Percentiles rank a stretch among this genome's conserved stretches.
Conservation (phyloP, 2,329 filamentous ascomycete species). For the Calonectria crousiana region DNA sequence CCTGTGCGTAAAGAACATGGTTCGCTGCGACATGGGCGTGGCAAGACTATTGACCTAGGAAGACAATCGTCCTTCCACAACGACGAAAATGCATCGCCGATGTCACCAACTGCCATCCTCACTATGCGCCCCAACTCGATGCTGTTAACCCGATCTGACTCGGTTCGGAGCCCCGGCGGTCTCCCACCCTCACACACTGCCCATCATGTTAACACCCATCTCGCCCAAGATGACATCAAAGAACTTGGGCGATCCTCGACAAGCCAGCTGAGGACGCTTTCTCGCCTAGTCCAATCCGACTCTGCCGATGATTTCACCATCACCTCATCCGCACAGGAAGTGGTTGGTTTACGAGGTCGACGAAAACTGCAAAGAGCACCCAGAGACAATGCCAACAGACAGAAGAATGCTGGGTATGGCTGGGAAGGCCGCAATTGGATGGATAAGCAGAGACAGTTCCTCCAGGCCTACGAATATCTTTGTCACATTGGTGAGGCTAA, state of each 20-base stretch:
- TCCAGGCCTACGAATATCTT: constrained; percentile 97
- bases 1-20: neutral
- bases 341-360: constrained; percentile 87
- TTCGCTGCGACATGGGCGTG: neutral
- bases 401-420: constrained; percentile 67
- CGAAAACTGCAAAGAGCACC: constrained; percentile 82
- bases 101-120: constrained; percentile 54
- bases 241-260: constrained; percentile 90
- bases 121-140: constrained; percentile 70
- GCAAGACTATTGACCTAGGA: constrained; percentile 69
- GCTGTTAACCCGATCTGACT: constrained; percentile 70
- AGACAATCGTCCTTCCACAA: constrained; percentile 64
- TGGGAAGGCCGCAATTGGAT: constrained; percentile 96
- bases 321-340: constrained; percentile 82
- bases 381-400: constrained; percentile 61
- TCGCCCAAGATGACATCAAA: constrained; percentile 80
- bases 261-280: constrained; percentile 87
- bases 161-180: constrained; percentile 55
- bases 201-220: constrained; percentile 50
- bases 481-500: constrained; percentile 99
- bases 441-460: constrained; percentile 96
- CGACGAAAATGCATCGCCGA: constrained; percentile 56
- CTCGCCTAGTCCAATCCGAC: constrained; percentile 81
- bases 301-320: constrained; percentile 86
- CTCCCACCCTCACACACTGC: constrained; percentile 49